phyloP scores from a whole-genome alignment of 371 early-diverging fungal species.

The Blakeslea trispora region DNA sequence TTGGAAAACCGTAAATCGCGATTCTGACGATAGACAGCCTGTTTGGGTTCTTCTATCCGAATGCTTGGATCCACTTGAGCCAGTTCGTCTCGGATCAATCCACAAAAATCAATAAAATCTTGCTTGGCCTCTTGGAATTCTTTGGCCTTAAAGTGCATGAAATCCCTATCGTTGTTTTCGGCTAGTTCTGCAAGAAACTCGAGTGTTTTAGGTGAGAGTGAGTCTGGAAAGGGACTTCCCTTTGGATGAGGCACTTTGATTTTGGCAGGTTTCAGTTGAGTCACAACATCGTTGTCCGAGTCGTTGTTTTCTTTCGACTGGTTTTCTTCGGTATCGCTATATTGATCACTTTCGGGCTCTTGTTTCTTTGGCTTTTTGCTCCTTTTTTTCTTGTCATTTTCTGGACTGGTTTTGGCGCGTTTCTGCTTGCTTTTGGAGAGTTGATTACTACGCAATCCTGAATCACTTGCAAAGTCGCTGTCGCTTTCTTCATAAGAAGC shows the following conservation, averaged over 20 bases:
- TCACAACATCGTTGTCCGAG: constrained; percentile 18
- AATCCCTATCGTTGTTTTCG: constrained; percentile 57
- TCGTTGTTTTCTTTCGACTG: neutral
- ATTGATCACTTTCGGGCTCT: too few species aligned
- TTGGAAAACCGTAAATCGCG: constrained; percentile 64
- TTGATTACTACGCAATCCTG: constrained; percentile 11
- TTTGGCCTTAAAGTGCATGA: constrained; percentile 43
- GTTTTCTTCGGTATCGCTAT: neutral
- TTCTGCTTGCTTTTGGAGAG: constrained; percentile 2
- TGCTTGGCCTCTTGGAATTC: constrained; percentile 35
- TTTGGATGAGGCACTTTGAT: constrained; percentile 46
- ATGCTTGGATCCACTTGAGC: constrained; percentile 50
- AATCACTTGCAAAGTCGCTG: constrained; percentile 18
- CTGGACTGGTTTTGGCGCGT: neutral
- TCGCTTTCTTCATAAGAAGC: constrained; percentile 15
- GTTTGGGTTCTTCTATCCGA: constrained; percentile 46
- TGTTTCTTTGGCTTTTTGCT: neutral
- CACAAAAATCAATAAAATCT: constrained; percentile 59
- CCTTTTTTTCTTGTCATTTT: neutral
- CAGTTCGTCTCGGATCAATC: constrained; percentile 42
- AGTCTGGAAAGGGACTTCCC: constrained; percentile 54
- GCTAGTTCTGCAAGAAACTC: constrained; percentile 52
- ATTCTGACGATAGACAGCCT: constrained; percentile 55
- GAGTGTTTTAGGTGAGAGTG: constrained; percentile 51
- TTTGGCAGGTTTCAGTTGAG: constrained; percentile 29